phyloP scores from a whole-genome alignment of 2,329 filamentous ascomycete genomes.

The Myriangium duriaei region DNA sequence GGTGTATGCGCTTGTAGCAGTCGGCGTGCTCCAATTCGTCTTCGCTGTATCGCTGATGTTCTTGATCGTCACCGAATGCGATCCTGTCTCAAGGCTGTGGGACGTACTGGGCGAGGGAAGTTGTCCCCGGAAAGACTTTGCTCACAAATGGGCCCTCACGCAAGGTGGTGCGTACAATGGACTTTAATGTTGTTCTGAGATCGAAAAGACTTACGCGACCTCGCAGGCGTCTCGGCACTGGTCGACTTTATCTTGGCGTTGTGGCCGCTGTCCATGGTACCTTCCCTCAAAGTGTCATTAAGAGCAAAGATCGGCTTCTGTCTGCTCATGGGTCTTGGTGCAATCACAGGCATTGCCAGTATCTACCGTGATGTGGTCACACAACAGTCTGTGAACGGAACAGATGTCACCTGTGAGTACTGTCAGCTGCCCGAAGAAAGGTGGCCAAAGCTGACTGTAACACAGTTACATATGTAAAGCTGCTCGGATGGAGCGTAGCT shows the following conservation, averaged over 20 bases:
- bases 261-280: conserved; percentile 2
- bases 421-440: no score
- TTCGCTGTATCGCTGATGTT: conserved; percentile 1
- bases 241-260: not conserved
- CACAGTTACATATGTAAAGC: not conserved
- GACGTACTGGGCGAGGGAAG: not conserved
- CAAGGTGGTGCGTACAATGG: conserved; percentile 6
- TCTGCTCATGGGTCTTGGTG: conserved; percentile 2
- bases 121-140: not conserved
- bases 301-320: conserved; percentile 4
- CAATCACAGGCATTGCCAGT: not conserved
- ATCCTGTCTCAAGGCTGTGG: conserved; percentile 2
- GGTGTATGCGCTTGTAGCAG: not conserved
- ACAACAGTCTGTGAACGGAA: not conserved
- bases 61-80: conserved; percentile 4
- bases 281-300: conserved; percentile 1
- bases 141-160: conserved; percentile 1
- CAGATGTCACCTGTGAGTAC: not conserved
- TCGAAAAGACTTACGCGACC: not conserved
- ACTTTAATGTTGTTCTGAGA: not conserved
- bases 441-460: no score
- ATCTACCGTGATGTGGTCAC: not conserved
- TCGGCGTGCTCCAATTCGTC: conserved; percentile 3
- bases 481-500: not conserved
- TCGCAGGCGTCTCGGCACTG: not conserved